Base-by-base conservation (phyloP, 805 yeast genomes). In the Clavispora fructus region DNA sequence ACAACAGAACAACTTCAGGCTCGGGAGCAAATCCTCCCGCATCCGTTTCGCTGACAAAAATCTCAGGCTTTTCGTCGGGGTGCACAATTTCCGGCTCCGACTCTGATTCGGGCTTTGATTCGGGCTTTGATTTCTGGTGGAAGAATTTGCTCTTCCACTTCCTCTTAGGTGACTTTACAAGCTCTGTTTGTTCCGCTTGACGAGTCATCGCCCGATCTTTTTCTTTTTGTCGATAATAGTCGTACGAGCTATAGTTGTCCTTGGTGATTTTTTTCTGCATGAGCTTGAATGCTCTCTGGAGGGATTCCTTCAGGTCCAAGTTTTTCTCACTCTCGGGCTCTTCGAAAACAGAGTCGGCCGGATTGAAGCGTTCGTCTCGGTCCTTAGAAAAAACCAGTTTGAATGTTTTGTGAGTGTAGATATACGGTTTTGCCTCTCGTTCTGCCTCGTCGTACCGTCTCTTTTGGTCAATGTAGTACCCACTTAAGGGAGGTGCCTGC, bases 351-450 rank as follows among this genome's bases (percentile, higher is more conserved):
- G 59, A 53, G 44, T 69, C 74, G 51, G 66, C 65, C 2, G 77
- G 77, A 46, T 68, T 71, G 41, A 65, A 64, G 37, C 54, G 57
- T 41, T 68, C 71, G 7, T 65, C 62, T 23, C 56, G 56, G 16
- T 54, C 56, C 13, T 46, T 44, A 35, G 65, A 50, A 46, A 71
- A 71, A 4, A 71, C 73, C 6, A 70, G 70, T 23, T 54, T 48
- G 49, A 70, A 69, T 1, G 74, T 70, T 44, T 64, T 65, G 47
- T 69, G 75, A 1, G 73, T 66, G 54, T 69, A 71, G 44, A 60
- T 43, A 16, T 58, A 63, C 7, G 73, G 73, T 50, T 67, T 68
- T 40, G 54, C 35, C 6, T 43, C 51, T 2, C 13, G 56, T 16
- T 53, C 55, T 1, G 74, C 64, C 9, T 54, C 59, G 35, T 71